A percentile compares a stretch with the other conserved stretches of the same genome.
These are phyloP conservation scores for Gynandropsis gynandra DNA, from an alignment of 345 rosid species.

Conservation along the genomic window DNA sequence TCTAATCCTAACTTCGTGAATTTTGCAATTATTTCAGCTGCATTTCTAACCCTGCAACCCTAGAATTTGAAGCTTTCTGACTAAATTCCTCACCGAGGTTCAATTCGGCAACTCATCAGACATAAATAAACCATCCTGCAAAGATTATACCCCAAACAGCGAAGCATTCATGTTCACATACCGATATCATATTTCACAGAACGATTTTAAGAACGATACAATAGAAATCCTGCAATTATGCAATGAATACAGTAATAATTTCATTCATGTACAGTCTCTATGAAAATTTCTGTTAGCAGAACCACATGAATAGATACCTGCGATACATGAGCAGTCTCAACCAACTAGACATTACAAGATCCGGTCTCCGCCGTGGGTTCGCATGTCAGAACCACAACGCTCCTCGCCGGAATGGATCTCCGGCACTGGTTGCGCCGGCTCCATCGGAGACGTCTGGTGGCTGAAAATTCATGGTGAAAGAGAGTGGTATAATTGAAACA, in stretches of 20 bases:
- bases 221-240: constrained; percentile 7
- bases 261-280: background rate
- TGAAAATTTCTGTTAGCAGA: background rate
- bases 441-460: background rate
- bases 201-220: background rate
- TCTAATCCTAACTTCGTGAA: background rate
- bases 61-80: background rate
- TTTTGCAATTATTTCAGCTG: background rate
- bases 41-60: too few relatives aligned
- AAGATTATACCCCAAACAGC: background rate
- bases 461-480: background rate
- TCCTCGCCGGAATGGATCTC: constrained; percentile 66
- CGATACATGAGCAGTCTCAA: constrained; percentile 94
- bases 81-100: background rate
- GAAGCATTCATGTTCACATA: constrained; percentile 2
- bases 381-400: constrained; percentile 63
- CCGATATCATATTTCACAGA: constrained; percentile 11
- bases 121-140: constrained; percentile 5
- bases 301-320: constrained; percentile 38
- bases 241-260: background rate
- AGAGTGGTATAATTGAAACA: constrained; percentile 3
- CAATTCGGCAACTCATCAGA: background rate
- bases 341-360: constrained; percentile 70
- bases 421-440: constrained; percentile 28
- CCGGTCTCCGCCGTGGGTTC: constrained; percentile 67